A percentile compares a stretch with the other conserved stretches of the same genome.
phyloP scores from a whole-genome alignment of 495 filamentous ascomycete genomes.

The Talaromyces ruber region DNA sequence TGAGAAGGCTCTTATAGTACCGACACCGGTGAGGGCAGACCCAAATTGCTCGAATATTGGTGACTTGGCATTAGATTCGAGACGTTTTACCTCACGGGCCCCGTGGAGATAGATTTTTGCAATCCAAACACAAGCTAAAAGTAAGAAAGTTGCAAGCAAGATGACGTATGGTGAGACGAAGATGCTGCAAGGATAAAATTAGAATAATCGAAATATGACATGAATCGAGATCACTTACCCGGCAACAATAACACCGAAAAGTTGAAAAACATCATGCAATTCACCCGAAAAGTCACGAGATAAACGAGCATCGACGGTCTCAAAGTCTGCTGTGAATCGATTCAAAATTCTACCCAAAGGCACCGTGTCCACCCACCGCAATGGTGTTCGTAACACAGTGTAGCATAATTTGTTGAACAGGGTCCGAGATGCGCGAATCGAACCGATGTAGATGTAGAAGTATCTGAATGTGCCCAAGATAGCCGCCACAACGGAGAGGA shows the following conservation, averaged over 20 bases:
- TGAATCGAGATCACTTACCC: conserved; percentile 14
- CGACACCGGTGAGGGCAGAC: conserved; percentile 58
- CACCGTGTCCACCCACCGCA: conserved; percentile 73
- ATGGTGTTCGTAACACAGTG: conserved; percentile 56
- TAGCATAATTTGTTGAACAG: conserved; percentile 59
- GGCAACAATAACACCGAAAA: conserved; percentile 52
- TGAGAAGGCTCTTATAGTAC: conserved; percentile 68
- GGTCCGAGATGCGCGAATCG: conserved; percentile 50
- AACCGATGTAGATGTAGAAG: conserved; percentile 46
- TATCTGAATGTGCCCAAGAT: conserved; percentile 50
- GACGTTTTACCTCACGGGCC: conserved; percentile 66
- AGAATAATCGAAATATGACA: neutral
- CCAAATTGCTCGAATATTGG: conserved; percentile 74
- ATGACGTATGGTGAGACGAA: conserved; percentile 58
- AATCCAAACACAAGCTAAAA: conserved; percentile 41
- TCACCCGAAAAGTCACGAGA: conserved; percentile 45
- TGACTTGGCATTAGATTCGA: conserved; percentile 64
- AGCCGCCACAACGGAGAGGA: conserved; percentile 47
- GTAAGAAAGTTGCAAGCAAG: conserved; percentile 43
- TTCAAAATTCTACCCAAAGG: conserved; percentile 69
- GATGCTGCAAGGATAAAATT: conserved; percentile 9
- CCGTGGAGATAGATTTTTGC: conserved; percentile 54
- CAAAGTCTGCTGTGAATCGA: conserved; percentile 68
- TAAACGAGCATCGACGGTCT: conserved; percentile 53
- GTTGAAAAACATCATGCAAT: conserved; percentile 34